Conservation (phyloP, 495 filamentous ascomycete genomes). For the Hamigera avellanea region DNA sequence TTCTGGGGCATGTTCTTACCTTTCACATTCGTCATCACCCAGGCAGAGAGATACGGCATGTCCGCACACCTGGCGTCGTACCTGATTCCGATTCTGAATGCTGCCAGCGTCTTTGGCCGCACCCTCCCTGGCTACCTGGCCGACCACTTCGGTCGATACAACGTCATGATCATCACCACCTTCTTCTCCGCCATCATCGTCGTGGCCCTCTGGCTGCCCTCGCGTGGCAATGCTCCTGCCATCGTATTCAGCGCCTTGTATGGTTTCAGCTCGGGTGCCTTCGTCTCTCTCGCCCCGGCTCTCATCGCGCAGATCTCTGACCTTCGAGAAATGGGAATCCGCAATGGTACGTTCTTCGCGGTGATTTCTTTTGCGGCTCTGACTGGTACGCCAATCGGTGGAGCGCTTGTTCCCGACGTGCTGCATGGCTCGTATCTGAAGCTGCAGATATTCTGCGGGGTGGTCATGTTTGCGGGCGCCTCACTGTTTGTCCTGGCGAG, state of each 20-base stretch:
- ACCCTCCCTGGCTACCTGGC: slow-evolving; percentile 61
- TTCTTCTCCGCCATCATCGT: slow-evolving; percentile 49
- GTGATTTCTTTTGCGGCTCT: slow-evolving; percentile 52
- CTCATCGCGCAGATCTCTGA: slow-evolving; percentile 62
- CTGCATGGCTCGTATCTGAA: slow-evolving; percentile 42
- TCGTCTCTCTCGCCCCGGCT: slow-evolving; percentile 48
- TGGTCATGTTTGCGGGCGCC: slow-evolving; percentile 40
- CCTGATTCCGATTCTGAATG: slow-evolving; percentile 62
- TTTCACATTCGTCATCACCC: slow-evolving; percentile 57
- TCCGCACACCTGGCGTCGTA: slow-evolving; percentile 44
- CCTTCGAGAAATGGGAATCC: slow-evolving; percentile 58
- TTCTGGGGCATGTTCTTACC: slow-evolving; percentile 66
- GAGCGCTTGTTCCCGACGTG: slow-evolving; percentile 47
- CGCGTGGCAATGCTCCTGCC: slow-evolving; percentile 44
- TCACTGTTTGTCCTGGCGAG: slow-evolving; percentile 35
- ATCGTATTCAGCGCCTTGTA: slow-evolving; percentile 57
- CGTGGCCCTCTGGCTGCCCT: slow-evolving; percentile 59
- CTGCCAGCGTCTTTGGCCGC: slow-evolving; percentile 57
- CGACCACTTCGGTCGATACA: slow-evolving; percentile 64
- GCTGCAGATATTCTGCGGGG: slow-evolving; percentile 56
- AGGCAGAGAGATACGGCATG: slow-evolving; percentile 51
- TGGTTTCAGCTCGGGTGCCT: slow-evolving; percentile 63
- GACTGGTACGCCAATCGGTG: slow-evolving; percentile 62
- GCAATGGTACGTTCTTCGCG: slow-evolving; percentile 58
- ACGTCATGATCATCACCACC: slow-evolving; percentile 55